phyloP scores from a whole-genome alignment of 331 rosid species.

The Arachis monticola region DNA sequence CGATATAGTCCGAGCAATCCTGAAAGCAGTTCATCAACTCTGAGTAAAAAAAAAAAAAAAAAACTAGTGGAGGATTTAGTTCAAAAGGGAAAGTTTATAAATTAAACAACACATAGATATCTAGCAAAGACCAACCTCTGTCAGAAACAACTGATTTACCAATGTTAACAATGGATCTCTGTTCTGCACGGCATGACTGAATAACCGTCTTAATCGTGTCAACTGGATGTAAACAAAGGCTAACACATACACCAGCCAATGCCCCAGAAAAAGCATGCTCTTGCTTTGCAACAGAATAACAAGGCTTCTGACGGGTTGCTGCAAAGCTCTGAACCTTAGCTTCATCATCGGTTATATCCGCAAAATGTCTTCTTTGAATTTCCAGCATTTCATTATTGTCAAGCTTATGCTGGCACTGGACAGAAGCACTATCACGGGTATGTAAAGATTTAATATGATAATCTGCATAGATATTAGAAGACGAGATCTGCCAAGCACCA shows the following conservation, averaged over 20 bases:
- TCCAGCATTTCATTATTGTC: conserved; percentile 51
- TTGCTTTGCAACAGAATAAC: conserved; percentile 62
- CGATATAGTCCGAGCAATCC: conserved; percentile 95
- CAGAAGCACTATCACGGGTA: conserved; percentile 42
- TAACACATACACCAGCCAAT: conserved; percentile 87
- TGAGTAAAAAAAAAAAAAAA: conserved; percentile 21
- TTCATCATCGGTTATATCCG: conserved; percentile 42
- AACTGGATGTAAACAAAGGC: conserved; percentile 92
- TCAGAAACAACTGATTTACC: conserved; percentile 89
- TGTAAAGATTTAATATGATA: conserved; percentile 49
- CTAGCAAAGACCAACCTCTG: conserved; percentile 68
- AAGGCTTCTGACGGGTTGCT: conserved; percentile 47
- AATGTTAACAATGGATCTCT: conserved; percentile 72
- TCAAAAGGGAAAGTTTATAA: conserved; percentile 27
- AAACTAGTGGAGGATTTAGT: conserved; percentile 24
- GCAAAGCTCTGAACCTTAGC: conserved; percentile 45
- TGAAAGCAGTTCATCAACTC: conserved; percentile 49
- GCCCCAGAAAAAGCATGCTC: conserved; percentile 97
- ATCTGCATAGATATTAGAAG: conserved; percentile 48
- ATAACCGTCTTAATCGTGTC: conserved; percentile 91
- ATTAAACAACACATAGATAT: conserved; percentile 28
- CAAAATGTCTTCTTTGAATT: conserved; percentile 42
- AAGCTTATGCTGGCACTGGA: conserved; percentile 38
- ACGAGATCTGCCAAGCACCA: conserved; percentile 40
- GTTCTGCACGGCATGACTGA: conserved; percentile 76